phyloP scores from a whole-genome alignment of 495 filamentous ascomycete genomes.

The Talaromyces borbonicus region DNA sequence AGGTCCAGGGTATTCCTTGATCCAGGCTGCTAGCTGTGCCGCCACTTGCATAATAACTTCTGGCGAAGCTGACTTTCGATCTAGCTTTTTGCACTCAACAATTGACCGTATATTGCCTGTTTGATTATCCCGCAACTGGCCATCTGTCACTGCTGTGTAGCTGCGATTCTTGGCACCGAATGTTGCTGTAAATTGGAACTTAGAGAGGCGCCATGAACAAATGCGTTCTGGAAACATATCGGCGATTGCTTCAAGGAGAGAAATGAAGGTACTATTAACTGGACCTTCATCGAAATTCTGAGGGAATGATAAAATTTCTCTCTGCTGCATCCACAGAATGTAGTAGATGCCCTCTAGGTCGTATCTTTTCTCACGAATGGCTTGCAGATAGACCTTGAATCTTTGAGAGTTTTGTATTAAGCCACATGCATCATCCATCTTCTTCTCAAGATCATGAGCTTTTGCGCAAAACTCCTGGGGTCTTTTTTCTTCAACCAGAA shows the following conservation, averaged over 20 bases:
- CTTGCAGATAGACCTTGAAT: background rate
- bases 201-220: background rate
- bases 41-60: conserved; percentile 10
- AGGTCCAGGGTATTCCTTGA: conserved; percentile 1
- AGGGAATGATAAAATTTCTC: background rate
- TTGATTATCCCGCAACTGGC: background rate
- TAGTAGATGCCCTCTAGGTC: background rate
- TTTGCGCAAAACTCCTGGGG: background rate
- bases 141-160: background rate
- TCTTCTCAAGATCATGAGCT: background rate
- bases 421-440: conserved; percentile 14
- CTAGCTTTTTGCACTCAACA: background rate
- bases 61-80: background rate
- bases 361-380: background rate
- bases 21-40: conserved; percentile 12
- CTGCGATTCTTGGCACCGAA: background rate
- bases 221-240: background rate
- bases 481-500: conserved; percentile 8
- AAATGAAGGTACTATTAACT: background rate
- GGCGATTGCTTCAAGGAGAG: background rate
- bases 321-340: background rate
- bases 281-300: background rate
- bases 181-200: background rate
- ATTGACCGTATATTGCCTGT: background rate
- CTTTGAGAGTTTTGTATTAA: conserved; percentile 11